phyloP scores from a whole-genome alignment of 768 basidiomycete genomes.

The Tricholoma sp. region DNA sequence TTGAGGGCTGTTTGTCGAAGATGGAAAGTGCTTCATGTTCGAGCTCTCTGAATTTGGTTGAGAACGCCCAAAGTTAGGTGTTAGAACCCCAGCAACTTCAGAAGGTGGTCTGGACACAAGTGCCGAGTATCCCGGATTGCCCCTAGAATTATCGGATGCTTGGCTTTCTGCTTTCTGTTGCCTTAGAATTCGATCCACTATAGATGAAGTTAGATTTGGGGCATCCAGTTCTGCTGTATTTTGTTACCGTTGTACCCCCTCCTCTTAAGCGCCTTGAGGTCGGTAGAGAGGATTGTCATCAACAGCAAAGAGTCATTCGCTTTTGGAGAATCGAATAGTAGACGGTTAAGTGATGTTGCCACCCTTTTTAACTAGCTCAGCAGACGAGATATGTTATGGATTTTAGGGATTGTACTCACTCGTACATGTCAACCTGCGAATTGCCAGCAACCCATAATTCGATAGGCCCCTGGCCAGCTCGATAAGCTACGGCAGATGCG shows the following conservation, averaged over 20 bases:
- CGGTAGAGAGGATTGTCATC: slow-evolving; percentile 91
- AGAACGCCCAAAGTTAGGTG: slow-evolving; percentile 8
- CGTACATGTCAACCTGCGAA: slow-evolving; percentile 82
- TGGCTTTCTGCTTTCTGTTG: slow-evolving; percentile 70
- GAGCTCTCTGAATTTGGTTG: slow-evolving; percentile 5
- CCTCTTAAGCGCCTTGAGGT: slow-evolving; percentile 72
- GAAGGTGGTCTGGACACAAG: slow-evolving; percentile 22
- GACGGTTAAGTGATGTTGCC: slow-evolving; percentile 74
- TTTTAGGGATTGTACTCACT: slow-evolving; percentile 48
- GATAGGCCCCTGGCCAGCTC: slow-evolving; percentile 50
- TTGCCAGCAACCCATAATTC: slow-evolving; percentile 75
- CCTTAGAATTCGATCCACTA: slow-evolving; percentile 87
- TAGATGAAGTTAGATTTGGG: not conserved
- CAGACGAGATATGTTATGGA: not conserved
- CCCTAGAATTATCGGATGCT: slow-evolving; percentile 44
- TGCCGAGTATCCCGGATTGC: slow-evolving; percentile 27
- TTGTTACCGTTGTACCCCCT: slow-evolving; percentile 76
- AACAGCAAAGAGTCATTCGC: slow-evolving; percentile 86
- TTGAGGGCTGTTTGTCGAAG: slow-evolving; percentile 8
- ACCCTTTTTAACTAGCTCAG: slow-evolving; percentile 46
- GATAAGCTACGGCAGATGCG: slow-evolving; percentile 67
- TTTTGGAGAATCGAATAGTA: slow-evolving; percentile 73
- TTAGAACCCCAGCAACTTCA: not conserved
- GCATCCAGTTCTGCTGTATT: no score
- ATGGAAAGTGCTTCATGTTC: not conserved